phyloP scores from a whole-genome alignment of 108 stramenopile genomes.

The Chaetoceros muelleri region DNA sequence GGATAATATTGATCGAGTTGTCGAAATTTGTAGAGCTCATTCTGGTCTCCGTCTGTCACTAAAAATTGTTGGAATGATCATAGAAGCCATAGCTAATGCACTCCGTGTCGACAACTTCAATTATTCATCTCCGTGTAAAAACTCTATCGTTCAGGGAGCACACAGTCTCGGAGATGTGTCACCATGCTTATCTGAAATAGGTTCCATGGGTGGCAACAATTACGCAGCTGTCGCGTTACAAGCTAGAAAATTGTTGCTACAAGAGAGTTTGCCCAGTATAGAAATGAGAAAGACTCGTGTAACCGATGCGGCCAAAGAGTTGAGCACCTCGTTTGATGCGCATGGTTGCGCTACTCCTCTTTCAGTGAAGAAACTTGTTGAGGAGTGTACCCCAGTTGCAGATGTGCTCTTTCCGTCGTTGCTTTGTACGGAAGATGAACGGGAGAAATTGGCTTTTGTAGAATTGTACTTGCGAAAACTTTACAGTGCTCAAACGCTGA shows the following conservation, averaged over 20 bases:
- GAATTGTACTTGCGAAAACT: conserved; percentile 80
- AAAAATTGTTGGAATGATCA: conserved; percentile 62
- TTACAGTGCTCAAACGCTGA: conserved; percentile 73
- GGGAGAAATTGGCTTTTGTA: conserved; percentile 50
- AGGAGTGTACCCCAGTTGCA: conserved; percentile 64
- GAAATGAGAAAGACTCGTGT: conserved; percentile 58
- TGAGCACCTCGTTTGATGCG: conserved; percentile 25
- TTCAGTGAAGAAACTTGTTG: conserved; percentile 52
- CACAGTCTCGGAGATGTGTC: conserved; percentile 60
- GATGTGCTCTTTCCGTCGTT: conserved; percentile 83
- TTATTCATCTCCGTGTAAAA: conserved; percentile 18
- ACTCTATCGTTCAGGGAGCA: conserved; percentile 66
- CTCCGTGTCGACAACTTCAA: conserved; percentile 38
- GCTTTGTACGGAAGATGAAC: conserved; percentile 26
- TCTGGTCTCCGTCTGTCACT: conserved; percentile 66
- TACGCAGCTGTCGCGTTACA: conserved; percentile 72
- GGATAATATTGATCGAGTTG: conserved; percentile 43
- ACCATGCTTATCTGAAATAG: conserved; percentile 87
- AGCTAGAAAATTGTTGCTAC: conserved; percentile 84
- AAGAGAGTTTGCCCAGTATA: conserved; percentile 86
- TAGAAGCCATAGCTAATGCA: conserved; percentile 76
- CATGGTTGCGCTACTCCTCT: neutral
- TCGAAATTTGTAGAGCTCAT: conserved; percentile 76
- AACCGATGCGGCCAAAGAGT: conserved; percentile 33
- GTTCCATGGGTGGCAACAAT: conserved; percentile 72